Conservation (phyloP, 192 early-diverging fungal species). For the Entomortierella lignicola region DNA sequence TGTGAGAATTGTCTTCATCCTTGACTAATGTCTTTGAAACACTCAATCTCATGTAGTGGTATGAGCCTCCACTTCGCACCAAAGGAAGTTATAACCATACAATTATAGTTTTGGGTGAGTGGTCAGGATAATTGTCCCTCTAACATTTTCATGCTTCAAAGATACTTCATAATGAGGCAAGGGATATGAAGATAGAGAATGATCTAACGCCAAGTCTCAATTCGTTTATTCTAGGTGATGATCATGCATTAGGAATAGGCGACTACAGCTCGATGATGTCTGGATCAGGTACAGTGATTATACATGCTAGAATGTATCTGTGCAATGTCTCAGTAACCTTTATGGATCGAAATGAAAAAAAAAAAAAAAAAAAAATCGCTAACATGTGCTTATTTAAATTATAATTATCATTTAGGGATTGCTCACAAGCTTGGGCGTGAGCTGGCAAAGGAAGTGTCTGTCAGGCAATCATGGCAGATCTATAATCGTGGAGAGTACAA, state of each 20-base stretch:
- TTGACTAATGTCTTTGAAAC: neutral
- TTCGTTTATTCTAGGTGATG: conserved; percentile 29
- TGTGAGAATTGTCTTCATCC: neutral
- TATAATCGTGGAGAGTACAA: conserved; percentile 52
- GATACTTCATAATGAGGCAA: too few species aligned
- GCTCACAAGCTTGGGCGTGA: conserved; percentile 31
- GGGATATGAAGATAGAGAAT: too few species aligned
- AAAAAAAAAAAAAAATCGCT: neutral
- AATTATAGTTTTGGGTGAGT: conserved; percentile 35
- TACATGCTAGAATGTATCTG: too few species aligned
- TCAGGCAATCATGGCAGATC: conserved; percentile 53
- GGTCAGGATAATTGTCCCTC: neutral
- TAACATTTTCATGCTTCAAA: neutral
- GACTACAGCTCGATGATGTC: conserved; percentile 30
- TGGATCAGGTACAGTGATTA: conserved; percentile 28
- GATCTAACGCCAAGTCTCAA: neutral
- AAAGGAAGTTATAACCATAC: conserved; percentile 48
- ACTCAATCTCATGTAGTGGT: conserved; percentile 10
- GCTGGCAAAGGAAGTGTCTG: conserved; percentile 32
- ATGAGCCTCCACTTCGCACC: conserved; percentile 34
- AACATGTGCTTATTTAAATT: neutral
- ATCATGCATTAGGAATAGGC: conserved; percentile 53
- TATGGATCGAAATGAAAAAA: neutral
- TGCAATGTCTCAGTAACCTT: too few species aligned
- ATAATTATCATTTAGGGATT: conserved; percentile 12